Percentiles rank a stretch among this genome's conserved stretches.
These are phyloP conservation scores for Cystobasidium tubakii DNA, from an alignment of 768 basidiomycete species.

Conservation along the genomic window DNA sequence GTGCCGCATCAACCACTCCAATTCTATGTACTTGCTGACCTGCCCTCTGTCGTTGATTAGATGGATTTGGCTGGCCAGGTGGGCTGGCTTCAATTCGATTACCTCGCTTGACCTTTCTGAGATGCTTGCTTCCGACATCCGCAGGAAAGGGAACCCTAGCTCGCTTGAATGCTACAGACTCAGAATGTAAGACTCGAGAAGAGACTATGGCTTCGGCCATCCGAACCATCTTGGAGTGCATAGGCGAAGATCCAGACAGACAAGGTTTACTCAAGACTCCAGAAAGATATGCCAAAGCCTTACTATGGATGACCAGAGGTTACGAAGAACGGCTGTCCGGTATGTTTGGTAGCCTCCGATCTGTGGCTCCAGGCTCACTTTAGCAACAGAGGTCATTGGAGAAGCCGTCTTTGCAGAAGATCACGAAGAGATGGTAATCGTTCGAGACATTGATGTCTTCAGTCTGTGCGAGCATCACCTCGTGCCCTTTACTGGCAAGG, in stretches of 20 bases:
- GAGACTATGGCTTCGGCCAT: conserved; percentile 75
- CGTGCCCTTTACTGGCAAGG: conserved; percentile 96
- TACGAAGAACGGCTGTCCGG: conserved; percentile 93
- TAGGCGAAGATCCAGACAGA: conserved; percentile 94
- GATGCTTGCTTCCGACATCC: background rate
- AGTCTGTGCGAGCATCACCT: conserved; percentile 98
- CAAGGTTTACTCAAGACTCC: conserved; percentile 89
- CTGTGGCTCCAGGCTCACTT: background rate
- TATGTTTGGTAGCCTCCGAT: conserved; percentile 47
- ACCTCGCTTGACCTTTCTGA: background rate
- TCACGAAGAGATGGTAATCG: conserved; percentile 99
- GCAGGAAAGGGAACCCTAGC: conserved; percentile 44
- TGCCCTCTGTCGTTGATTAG: background rate
- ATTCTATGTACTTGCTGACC: background rate
- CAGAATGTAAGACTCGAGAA: conserved; percentile 38
- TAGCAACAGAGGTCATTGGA: conserved; percentile 79
- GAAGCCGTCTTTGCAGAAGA: conserved; percentile 97
- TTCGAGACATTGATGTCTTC: conserved; percentile 92
- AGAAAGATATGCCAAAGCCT: conserved; percentile 88
- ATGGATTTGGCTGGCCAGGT: conserved; percentile 47
- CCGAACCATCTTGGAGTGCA: conserved; percentile 86
- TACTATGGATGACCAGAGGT: conserved; percentile 98
- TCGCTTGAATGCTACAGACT: conserved; percentile 35
- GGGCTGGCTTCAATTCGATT: background rate
- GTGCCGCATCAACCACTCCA: background rate